phyloP scores from a whole-genome alignment of 257 asterid species.

The Ehretia macrophylla region DNA sequence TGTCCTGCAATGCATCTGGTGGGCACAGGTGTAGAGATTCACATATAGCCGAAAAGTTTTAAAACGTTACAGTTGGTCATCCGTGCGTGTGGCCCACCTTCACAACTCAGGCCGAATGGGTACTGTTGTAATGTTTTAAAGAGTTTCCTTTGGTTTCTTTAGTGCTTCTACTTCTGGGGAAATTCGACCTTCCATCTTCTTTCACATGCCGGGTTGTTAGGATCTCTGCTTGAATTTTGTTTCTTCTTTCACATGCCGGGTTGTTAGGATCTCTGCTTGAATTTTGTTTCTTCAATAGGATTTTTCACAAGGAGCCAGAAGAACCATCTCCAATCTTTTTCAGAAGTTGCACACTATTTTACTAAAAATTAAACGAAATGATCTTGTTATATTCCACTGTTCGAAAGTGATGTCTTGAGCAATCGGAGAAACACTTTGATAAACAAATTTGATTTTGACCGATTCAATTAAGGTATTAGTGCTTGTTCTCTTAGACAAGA shows the following conservation, averaged over 20 bases:
- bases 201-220: background rate
- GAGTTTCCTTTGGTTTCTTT: constrained; percentile 35
- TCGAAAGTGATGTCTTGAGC: no score
- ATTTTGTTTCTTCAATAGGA: constrained; percentile 27
- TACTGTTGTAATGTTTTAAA: no score
- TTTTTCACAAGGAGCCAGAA: constrained; percentile 31
- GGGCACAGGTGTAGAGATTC: constrained; percentile 47
- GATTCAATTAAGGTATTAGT: no score
- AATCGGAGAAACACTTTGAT: no score
- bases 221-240: constrained; percentile 35
- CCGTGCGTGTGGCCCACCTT: no score
- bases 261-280: constrained; percentile 22
- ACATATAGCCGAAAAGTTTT: constrained; percentile 43
- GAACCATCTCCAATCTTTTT: constrained; percentile 49
- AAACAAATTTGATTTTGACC: no score
- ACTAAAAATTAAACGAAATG: no score
- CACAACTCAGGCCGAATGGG: no score
- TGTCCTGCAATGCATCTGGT: constrained; percentile 45
- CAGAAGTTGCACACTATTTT: no score
- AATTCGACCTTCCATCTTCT: constrained; percentile 11
- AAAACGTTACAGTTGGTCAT: no score
- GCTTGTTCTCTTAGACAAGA: no score
- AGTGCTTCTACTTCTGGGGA: constrained; percentile 2
- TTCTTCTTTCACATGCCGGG: background rate
- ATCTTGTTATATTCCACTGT: no score